Base-by-base conservation (phyloP, 805 yeast genomes). In the Wickerhamomyces bovis region DNA sequence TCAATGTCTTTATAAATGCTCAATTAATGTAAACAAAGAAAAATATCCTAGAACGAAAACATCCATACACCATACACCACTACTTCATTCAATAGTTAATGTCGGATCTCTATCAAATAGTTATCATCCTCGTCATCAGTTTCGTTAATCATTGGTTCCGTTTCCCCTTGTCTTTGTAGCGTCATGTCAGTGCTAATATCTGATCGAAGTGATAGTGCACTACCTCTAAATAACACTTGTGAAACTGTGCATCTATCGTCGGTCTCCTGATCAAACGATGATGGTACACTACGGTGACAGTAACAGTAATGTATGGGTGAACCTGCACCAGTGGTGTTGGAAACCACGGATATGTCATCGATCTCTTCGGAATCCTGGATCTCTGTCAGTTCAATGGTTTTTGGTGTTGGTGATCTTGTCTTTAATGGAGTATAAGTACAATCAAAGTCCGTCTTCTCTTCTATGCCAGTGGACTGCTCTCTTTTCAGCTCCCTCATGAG, bases 301-400 rank as follows among this genome's bases (percentile, higher is more conserved):
- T n/a, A n/a, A n/a, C n/a, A n/a, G n/a, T n/a, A n/a, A n/a, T n/a
- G n/a, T n/a, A n/a, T n/a, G n/a, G 20, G 36, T 4, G 19, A 20
- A 3, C 33, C 47, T 33, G 41, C 47, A 6, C 25, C 50, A 16
- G 44, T 45, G 5, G 50, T 38, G 20, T 44, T 43, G 23, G 19
- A 19, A 3, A 38, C 43, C 18, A 10, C 15, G 18, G 28, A 38
- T 12, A 41, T n/a, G 18, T 33, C 12, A 22, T 23, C 28, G 8
- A 6, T 16, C 8, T 9, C 41, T 4, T 21, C 30, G 18, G 11
- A n/a, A 9, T 40, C 42, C 3, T 10, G 11, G 10, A 45, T n/a
- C 9, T 19, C 26, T 8, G 11, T 20, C 18, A 26, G 35, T 13
- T 28, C 21, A 13, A 28, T 28, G 5, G 35, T 13, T 18, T 33